Base-by-base conservation (phyloP, 331 rosid species). In the Malus hybrid region DNA sequence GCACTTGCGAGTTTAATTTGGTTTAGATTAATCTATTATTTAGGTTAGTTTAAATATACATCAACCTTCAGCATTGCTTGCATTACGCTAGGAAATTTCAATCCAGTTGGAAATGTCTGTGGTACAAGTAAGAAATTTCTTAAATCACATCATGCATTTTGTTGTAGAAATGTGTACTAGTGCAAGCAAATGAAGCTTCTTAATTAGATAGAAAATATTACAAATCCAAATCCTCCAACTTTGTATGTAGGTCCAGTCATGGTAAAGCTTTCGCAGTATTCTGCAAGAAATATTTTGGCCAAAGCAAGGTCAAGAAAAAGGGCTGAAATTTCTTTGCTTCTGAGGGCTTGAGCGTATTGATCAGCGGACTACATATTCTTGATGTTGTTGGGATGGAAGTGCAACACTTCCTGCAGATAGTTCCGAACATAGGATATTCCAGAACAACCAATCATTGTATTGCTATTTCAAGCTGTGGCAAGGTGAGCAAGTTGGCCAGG, bases 141-240 rank as follows among this genome's bases (percentile, higher is more conserved):
- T 5, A 19, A 34, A 19, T 33, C 48, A 34, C 50, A 10, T 5
- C 15, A 4, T 9, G 48, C 48, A 31, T 3, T 7, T 32, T 65
- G 69, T 65, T 31, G 69, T 33, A 65, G 22, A 16, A 65, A 65
- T 65, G 9, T 65, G 28, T 34, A 15, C 14, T 18, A 4, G 28
- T 31, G 5, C 68, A 15, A 3, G 19, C 18, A 15, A 65, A 36
- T 7, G 32, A 61, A 61, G 36, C 22, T 64, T 64, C 20, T 29
- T 8, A 29, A 3, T 15, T 29, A 29, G 22, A 63, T 15, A 63
- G 7, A 74, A 65, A 10, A 7, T 65, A 6, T 69, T 80, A 83
- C 86, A 73, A 80, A 88, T 78, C 77, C 87, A n/a, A 77, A 80
- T 32, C 88, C 92, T 78, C 87, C 88, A 74, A 84, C 39, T 73